A percentile compares a stretch with the other conserved stretches of the same genome.
Conservation (phyloP, 31 red algal genomes). For the Bonnemaisonia californica region DNA sequence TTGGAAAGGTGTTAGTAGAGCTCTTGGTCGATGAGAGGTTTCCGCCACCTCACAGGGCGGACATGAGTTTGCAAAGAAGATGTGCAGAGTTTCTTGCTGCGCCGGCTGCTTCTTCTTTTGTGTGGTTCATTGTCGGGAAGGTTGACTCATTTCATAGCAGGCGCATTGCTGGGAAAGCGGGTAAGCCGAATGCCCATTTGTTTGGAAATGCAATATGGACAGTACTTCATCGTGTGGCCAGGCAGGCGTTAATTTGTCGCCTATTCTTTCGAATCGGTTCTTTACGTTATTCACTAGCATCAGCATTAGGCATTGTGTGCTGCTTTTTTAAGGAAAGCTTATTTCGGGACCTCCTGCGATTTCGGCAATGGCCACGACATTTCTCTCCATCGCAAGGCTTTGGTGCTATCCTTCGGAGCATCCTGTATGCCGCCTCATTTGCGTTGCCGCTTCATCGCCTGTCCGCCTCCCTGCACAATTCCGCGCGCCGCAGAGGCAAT, state of each 20-base stretch:
- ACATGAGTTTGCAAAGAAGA: conserved; percentile 34
- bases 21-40: conserved; percentile 55
- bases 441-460: conserved; percentile 61
- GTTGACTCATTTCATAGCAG: background rate
- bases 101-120: conserved; percentile 49
- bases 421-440: conserved; percentile 69
- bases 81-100: conserved; percentile 55
- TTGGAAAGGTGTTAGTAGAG: conserved; percentile 58
- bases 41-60: conserved; percentile 58
- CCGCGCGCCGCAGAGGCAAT: conserved; percentile 39
- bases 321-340: conserved; percentile 82
- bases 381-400: conserved; percentile 61
- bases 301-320: conserved; percentile 67
- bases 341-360: conserved; percentile 63
- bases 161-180: background rate
- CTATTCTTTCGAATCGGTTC: conserved; percentile 80
- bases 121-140: conserved; percentile 36
- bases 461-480: conserved; percentile 22
- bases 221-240: conserved; percentile 66
- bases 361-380: conserved; percentile 68
- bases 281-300: conserved; percentile 56
- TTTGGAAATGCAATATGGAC: conserved; percentile 32
- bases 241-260: conserved; percentile 83
- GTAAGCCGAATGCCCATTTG: background rate
- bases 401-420: conserved; percentile 53